Base-by-base conservation (phyloP, 345 rosid species). In the Salix suchowensis region DNA sequence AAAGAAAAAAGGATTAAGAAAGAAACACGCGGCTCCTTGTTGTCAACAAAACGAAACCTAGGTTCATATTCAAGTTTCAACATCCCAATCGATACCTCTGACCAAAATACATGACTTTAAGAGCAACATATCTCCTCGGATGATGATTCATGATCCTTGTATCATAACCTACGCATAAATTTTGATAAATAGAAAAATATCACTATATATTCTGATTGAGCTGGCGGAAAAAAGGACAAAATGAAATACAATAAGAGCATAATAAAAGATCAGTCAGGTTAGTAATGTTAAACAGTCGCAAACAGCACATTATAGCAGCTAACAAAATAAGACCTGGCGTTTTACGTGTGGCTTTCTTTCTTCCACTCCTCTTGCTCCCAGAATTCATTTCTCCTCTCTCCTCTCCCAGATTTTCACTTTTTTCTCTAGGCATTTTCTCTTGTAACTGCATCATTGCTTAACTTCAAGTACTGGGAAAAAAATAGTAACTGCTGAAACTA, bases 91-190 rank as follows among this genome's bases (percentile, higher is more conserved):
- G 16, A 60, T 86, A 95, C 97, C 98, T 93, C 83, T 86, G 87
- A 80, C 98, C 98, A 83, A 95, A 93, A 84, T 93, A 95, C 93
- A 91, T 87, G 75, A 95, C 87, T 82, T 91, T 91, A 8, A 95
- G 75, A 68, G 97, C 98, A 79, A 91, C 83, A 71, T 85, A 85
- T 93, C 97, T 88, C 88, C 62, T 91, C 21, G 79, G 65, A 82
- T 65, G 84, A 74, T 86, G 86, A 68, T 68, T 78, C 73, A 84
- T 70, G 7, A 48, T 58, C 71, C 80, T 77, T 37, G 79, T 58
- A 40, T 61, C 74, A 77, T 65, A 69, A 69, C 37, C 84, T 81
- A 74, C 30, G 23, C n/a, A 54, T 62, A 70, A 26, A 5, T 39
- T 13, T 16, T 4, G 50, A 24, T 40, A 40, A 40, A 68, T 18